Percentiles rank a stretch among this genome's conserved stretches.
Evolutionary conservation across 176 grass and related monocot genomes (phyloP).

Genomic region (sorghum (Sorghum bicolor)): Sorghum_bicolor_NCBIv3 NC_012876.2:64492501-64493000

Average conservation of each 20-base stretch:
- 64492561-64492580: constrained; percentile 12
- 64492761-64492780: not conserved
- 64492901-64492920: constrained; percentile 19
- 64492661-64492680: constrained; percentile 4
- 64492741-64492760: constrained; percentile 6
- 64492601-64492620: not conserved
- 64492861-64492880: constrained; percentile 24
- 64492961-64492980: constrained; percentile 32
- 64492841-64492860: constrained; percentile 26
- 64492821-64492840: constrained; percentile 35
- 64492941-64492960: not conserved
- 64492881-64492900: not conserved
- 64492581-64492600: not conserved
- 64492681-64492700: not conserved
- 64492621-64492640: constrained; percentile 29
- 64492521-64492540: not conserved
- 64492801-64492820: constrained; percentile 11
- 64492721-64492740: not conserved
- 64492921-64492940: constrained; percentile 18
- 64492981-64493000: not conserved
- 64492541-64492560: not conserved
- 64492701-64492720: not conserved
- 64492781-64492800: constrained; percentile 23
- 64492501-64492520: not conserved
- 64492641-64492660: constrained; percentile 1